Percentiles rank a stretch among this genome's conserved stretches.
Evolutionary conservation across 371 early-diverging fungal species (phyloP).

Genomic region (Batrachochytrium dendrobatidis): DNA sequence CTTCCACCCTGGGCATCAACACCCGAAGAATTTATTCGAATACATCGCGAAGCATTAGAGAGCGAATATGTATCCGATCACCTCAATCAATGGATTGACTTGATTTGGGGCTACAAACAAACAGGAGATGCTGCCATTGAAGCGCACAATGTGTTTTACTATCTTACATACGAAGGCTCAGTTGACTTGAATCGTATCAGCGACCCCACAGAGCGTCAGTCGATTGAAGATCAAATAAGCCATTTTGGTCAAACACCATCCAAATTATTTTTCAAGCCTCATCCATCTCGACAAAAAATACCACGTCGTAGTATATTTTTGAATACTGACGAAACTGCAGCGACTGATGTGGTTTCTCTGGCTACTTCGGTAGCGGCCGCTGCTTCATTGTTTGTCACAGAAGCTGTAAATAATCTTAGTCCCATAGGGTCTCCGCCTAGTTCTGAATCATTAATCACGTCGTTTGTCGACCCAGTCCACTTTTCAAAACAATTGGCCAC

Average conservation of each 20-base stretch:
- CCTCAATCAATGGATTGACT: conserved; percentile 47
- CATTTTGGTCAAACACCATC: conserved; percentile 86
- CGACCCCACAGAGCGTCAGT: conserved; percentile 76
- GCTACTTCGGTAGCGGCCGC: conserved; percentile 2
- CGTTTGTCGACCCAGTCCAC: too few species aligned
- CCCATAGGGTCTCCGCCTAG: neutral
- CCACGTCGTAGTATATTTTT: neutral
- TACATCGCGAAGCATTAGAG: conserved; percentile 86
- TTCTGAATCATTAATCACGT: neutral
- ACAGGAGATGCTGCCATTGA: conserved; percentile 49
- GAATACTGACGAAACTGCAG: conserved; percentile 17
- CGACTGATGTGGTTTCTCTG: conserved; percentile 24
- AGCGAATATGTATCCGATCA: conserved; percentile 73
- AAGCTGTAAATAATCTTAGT: neutral
- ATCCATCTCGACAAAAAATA: conserved; percentile 22
- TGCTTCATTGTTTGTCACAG: conserved; percentile 3
- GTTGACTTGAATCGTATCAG: conserved; percentile 79
- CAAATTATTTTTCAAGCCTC: conserved; percentile 34
- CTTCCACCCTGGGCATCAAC: conserved; percentile 52
- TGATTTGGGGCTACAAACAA: conserved; percentile 52
- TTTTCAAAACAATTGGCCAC: too few species aligned
- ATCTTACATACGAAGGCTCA: conserved; percentile 86
- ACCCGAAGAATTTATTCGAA: conserved; percentile 80
- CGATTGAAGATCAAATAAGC: conserved; percentile 87
- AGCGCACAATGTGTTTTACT: conserved; percentile 83